phyloP scores from a whole-genome alignment of 1,284 basidiomycete genomes.

The Tilletia caries region DNA sequence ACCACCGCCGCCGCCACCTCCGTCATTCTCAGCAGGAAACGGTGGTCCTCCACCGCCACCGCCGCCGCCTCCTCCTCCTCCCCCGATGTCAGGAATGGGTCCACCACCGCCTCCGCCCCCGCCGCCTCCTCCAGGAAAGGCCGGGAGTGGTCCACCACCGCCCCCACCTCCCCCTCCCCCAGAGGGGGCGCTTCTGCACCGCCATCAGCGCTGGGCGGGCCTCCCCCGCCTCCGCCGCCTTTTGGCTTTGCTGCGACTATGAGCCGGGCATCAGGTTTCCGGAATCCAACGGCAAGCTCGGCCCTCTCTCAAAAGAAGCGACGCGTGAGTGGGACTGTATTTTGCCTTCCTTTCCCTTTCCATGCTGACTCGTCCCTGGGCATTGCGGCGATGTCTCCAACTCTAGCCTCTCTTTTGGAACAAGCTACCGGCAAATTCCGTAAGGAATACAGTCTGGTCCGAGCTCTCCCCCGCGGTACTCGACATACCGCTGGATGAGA shows the following conservation, averaged over 20 bases:
- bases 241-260: conserved; percentile 5
- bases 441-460: conserved; percentile 68
- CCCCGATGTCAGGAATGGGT: no score
- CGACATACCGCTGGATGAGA: conserved; percentile 63
- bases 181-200: neutral
- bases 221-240: conserved; percentile 7
- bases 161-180: neutral
- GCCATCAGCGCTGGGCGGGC: neutral
- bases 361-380: neutral
- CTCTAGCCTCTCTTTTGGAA: conserved; percentile 80
- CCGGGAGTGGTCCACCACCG: conserved; percentile 63
- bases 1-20: conserved; percentile 40
- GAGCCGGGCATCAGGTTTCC: conserved; percentile 5
- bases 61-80: conserved; percentile 26
- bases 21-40: no score
- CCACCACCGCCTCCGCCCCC: conserved; percentile 16
- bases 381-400: neutral
- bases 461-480: conserved; percentile 57
- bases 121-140: conserved; percentile 34
- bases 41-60: conserved; percentile 8
- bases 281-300: neutral
- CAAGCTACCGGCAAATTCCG: conserved; percentile 62
- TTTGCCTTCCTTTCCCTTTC: neutral
- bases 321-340: conserved; percentile 54
- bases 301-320: conserved; percentile 59